phyloP scores from a whole-genome alignment of 805 yeast species.

The Pichia deserticola region DNA sequence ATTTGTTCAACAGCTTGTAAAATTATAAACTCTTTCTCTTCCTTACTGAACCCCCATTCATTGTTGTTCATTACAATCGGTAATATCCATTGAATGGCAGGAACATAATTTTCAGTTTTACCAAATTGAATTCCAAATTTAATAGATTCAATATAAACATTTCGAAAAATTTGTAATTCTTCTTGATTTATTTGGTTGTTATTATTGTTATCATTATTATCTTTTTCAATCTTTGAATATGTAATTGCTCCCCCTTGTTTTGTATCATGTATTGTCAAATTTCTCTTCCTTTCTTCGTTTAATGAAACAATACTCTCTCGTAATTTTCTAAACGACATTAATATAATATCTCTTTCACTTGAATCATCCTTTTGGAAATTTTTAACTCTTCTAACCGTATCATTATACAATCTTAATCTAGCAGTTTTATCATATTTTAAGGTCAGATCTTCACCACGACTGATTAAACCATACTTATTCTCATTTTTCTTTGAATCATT shows the following conservation, averaged over 20 bases:
- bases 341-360: constrained; percentile 22
- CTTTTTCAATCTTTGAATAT: neutral
- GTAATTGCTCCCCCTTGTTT: no score
- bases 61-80: neutral
- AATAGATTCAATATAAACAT: neutral
- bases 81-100: neutral
- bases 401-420: constrained; percentile 33
- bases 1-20: no score
- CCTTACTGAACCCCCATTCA: neutral
- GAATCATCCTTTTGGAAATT: neutral
- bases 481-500: constrained; percentile 15
- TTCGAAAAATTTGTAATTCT: constrained; percentile 30
- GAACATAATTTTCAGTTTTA: neutral
- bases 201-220: no score
- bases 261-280: no score
- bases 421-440: constrained; percentile 38
- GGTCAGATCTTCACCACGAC: constrained; percentile 50
- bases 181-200: constrained; percentile 20
- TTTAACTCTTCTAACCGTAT: constrained; percentile 27
- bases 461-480: constrained; percentile 41
- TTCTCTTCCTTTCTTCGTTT: constrained; percentile 10
- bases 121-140: neutral
- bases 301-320: constrained; percentile 43
- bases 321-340: constrained; percentile 40
- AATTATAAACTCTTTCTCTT: no score